Evolutionary conservation across 805 yeast genomes (phyloP).

Genomic region (Nematodospora valgi): DNA sequence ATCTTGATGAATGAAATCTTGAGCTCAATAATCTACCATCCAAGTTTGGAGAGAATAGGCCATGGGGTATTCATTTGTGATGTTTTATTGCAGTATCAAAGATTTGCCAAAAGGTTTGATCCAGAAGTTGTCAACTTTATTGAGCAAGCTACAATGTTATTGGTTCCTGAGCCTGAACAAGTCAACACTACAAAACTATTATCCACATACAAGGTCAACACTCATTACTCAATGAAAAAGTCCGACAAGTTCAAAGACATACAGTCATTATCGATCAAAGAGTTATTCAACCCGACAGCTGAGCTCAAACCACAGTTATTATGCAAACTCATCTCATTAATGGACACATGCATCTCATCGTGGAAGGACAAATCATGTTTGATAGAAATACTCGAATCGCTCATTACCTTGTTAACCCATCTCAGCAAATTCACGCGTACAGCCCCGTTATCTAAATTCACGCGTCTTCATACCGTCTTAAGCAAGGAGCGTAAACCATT

Average conservation of each 20-base stretch:
- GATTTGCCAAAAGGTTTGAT: conserved; percentile 70
- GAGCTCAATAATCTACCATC: conserved; percentile 15
- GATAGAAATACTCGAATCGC: conserved; percentile 53
- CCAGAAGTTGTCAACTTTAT: conserved; percentile 74
- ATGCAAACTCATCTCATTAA: conserved; percentile 25
- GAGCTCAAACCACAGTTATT: conserved; percentile 29
- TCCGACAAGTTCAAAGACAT: conserved; percentile 1
- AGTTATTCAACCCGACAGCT: conserved; percentile 6
- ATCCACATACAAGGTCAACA: background rate
- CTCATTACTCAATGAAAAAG: conserved; percentile 5
- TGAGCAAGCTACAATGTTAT: conserved; percentile 46
- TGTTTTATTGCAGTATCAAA: conserved; percentile 66
- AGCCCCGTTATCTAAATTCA: conserved; percentile 37
- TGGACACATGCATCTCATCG: conserved; percentile 30
- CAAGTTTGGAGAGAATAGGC: conserved; percentile 40
- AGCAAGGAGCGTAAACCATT: conserved; percentile 53
- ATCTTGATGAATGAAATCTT: conserved; percentile 71
- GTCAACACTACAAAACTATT: conserved; percentile 6
- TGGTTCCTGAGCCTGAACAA: conserved; percentile 38
- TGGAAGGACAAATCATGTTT: conserved; percentile 68
- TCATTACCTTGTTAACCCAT: conserved; percentile 41
- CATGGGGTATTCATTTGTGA: conserved; percentile 68
- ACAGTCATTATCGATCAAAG: conserved; percentile 11
- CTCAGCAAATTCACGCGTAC: conserved; percentile 37
- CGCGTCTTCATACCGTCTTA: conserved; percentile 19